Evolutionary conservation across 2,329 filamentous ascomycete genomes (phyloP).

Genomic region (Bipolaris zeicola): DNA sequence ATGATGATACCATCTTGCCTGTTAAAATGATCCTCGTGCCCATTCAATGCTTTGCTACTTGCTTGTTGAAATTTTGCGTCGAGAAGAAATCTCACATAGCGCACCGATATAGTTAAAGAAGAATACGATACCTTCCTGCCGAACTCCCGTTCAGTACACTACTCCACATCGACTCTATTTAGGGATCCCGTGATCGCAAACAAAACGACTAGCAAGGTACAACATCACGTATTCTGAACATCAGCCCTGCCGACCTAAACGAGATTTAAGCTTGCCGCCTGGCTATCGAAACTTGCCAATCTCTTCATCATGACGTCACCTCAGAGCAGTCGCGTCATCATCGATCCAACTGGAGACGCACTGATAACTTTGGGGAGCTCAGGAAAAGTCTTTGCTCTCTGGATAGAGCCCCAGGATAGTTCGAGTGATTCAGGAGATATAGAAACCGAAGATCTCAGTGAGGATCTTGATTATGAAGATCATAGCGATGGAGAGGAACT

Average conservation of each 20-base stretch:
- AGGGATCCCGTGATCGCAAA: neutral
- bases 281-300: too few relatives aligned
- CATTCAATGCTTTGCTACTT: neutral
- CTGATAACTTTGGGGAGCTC: slow-evolving; percentile 4
- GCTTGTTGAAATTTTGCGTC: neutral
- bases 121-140: neutral
- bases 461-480: neutral
- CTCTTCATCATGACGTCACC: neutral
- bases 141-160: neutral
- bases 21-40: neutral
- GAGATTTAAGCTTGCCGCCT: too few relatives aligned
- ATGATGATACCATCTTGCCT: neutral
- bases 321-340: neutral
- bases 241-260: neutral
- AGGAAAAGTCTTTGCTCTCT: slow-evolving; percentile 5
- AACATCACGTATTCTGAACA: neutral
- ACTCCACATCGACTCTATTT: neutral
- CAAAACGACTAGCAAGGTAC: neutral
- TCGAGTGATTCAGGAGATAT: neutral
- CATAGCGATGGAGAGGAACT: neutral
- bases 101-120: neutral
- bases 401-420: neutral
- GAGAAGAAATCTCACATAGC: neutral
- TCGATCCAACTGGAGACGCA: slow-evolving; percentile 9
- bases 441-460: neutral